Evolutionary conservation across 371 early-diverging fungal genomes (phyloP).

Genomic region (Cokeromyces recurvatus): DNA sequence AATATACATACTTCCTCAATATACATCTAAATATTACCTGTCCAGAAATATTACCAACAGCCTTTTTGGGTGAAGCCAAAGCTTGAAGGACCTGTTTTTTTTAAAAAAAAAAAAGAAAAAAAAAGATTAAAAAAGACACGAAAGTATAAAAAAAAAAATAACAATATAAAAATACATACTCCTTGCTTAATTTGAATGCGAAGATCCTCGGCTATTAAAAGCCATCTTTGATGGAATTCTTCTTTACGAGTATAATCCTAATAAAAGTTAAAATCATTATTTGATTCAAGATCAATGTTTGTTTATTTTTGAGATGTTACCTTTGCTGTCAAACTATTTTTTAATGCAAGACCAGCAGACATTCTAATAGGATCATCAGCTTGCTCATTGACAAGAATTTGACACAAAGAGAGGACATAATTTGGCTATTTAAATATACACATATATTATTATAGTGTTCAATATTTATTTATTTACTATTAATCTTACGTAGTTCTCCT

Average conservation of each 20-base stretch:
- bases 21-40: conserved; percentile 55
- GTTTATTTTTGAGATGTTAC: conserved; percentile 52
- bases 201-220: conserved; percentile 51
- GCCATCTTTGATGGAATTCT: conserved; percentile 72
- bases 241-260: conserved; percentile 67
- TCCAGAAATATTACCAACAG: conserved; percentile 72
- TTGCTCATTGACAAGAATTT: conserved; percentile 79
- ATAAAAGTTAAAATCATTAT: not conserved
- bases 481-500: conserved; percentile 77
- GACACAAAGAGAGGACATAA: conserved; percentile 72
- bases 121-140: too few species aligned
- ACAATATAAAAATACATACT: conserved; percentile 18
- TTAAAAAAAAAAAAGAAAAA: too few species aligned
- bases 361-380: conserved; percentile 57
- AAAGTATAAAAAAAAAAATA: not conserved
- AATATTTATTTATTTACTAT: too few species aligned
- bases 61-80: conserved; percentile 60
- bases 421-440: conserved; percentile 48
- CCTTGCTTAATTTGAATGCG: conserved; percentile 54
- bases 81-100: conserved; percentile 66
- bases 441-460: not conserved
- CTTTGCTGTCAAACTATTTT: conserved; percentile 86
- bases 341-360: conserved; percentile 87
- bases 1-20: too few species aligned
- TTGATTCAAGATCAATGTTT: too few species aligned